A percentile compares a stretch with the other conserved stretches of the same genome.
phyloP scores from a whole-genome alignment of 805 yeast genomes.

The Starmerella riodocensis region DNA sequence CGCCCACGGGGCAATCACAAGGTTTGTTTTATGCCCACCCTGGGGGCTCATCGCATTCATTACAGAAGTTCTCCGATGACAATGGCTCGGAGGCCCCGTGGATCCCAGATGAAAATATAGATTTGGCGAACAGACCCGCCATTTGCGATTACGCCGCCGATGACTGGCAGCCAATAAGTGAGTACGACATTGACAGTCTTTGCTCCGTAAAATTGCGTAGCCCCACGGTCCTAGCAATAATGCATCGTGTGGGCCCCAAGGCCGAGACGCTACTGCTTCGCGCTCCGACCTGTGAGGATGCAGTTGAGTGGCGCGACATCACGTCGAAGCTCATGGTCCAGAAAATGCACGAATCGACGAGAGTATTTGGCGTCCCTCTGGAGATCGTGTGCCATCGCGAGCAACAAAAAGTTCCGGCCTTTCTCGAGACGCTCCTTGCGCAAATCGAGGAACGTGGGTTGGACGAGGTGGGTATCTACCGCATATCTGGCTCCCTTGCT shows the following conservation, averaged over 20 bases:
- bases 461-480: slow-evolving; percentile 80
- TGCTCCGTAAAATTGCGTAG: slow-evolving; percentile 1
- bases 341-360: slow-evolving; percentile 25
- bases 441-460: slow-evolving; percentile 80
- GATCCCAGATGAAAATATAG: slow-evolving; percentile 8
- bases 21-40: slow-evolving; percentile 2
- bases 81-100: slow-evolving; percentile 1
- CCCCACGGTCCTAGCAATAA: neutral
- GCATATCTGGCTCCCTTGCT: slow-evolving; percentile 54
- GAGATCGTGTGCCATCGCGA: slow-evolving; percentile 64
- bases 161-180: slow-evolving; percentile 2
- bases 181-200: neutral
- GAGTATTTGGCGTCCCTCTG: slow-evolving; percentile 80
- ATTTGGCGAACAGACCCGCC: slow-evolving; percentile 1
- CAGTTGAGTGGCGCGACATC: slow-evolving; percentile 57
- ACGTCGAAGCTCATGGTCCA: slow-evolving; percentile 9
- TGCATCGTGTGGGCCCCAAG: slow-evolving; percentile 5
- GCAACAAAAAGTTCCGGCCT: slow-evolving; percentile 44
- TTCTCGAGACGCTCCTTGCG: slow-evolving; percentile 50
- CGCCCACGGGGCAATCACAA: neutral
- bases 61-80: slow-evolving; percentile 6
- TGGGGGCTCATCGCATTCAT: slow-evolving; percentile 1
- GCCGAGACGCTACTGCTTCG: slow-evolving; percentile 38
- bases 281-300: slow-evolving; percentile 45
- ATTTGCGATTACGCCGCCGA: neutral